Conservation (phyloP, 352 stramenopile species). For the Phytophthora agathidicida region DNA sequence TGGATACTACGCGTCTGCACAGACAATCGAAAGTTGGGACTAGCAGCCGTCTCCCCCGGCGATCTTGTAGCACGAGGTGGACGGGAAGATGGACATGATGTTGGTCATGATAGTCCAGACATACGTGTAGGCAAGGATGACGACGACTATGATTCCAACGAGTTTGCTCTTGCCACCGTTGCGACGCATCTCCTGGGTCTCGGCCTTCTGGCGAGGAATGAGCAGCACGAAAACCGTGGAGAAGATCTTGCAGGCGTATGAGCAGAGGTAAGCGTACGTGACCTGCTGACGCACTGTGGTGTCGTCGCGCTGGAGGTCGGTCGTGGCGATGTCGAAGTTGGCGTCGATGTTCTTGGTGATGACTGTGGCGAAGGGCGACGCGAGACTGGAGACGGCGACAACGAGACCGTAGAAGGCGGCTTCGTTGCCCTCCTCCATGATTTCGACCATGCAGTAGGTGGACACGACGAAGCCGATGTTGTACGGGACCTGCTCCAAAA, state of each 20-base stretch:
- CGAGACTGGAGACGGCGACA: conserved; percentile 43
- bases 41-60: conserved; percentile 46
- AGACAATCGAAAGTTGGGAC: not conserved
- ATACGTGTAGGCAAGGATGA: conserved; percentile 49
- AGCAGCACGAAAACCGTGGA: conserved; percentile 50
- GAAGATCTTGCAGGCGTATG: conserved; percentile 50
- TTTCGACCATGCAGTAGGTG: conserved; percentile 58
- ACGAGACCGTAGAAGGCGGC: conserved; percentile 56
- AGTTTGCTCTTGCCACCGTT: conserved; percentile 42
- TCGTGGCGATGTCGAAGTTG: conserved; percentile 49
- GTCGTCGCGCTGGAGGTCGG: conserved; percentile 46
- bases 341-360: conserved; percentile 64
- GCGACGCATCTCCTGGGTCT: conserved; percentile 54
- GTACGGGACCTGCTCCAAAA: conserved; percentile 46
- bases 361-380: conserved; percentile 50
- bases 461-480: conserved; percentile 57
- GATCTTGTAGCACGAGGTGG: conserved; percentile 50
- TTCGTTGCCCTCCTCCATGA: conserved; percentile 57
- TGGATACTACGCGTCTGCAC: too few relatives aligned
- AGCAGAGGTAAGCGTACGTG: conserved; percentile 42
- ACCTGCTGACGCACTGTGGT: conserved; percentile 40
- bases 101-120: conserved; percentile 61
- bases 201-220: conserved; percentile 53
- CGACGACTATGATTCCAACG: conserved; percentile 41
- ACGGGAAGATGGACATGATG: conserved; percentile 55